A percentile compares a stretch with the other conserved stretches of the same genome.
Evolutionary conservation across 805 yeast species (phyloP).

Genomic region (Metschnikowia noctiluminum): DNA sequence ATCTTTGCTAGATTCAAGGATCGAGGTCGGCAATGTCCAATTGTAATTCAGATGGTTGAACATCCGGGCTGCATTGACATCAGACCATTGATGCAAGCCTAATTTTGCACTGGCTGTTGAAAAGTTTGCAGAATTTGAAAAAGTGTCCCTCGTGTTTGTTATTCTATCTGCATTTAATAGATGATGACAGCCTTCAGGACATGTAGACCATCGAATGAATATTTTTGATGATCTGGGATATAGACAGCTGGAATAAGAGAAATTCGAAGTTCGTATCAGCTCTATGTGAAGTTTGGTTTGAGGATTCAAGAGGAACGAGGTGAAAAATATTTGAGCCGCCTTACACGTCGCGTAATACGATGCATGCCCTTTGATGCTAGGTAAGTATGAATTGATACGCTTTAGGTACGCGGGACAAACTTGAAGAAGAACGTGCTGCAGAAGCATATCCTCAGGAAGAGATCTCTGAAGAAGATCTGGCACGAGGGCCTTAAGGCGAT

Average conservation of each 20-base stretch:
- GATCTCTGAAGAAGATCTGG: conserved; percentile 49
- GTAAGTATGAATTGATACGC: conserved; percentile 46
- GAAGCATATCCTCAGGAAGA: conserved; percentile 43
- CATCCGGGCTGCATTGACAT: conserved; percentile 26
- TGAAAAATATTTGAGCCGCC: conserved; percentile 51
- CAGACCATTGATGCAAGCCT: conserved; percentile 42
- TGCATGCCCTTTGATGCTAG: conserved; percentile 52
- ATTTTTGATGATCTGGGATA: conserved; percentile 47
- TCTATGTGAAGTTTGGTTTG: conserved; percentile 52
- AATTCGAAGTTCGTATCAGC: conserved; percentile 33
- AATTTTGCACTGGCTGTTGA: conserved; percentile 38
- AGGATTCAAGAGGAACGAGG: conserved; percentile 55
- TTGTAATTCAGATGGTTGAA: conserved; percentile 10
- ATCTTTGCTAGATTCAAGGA: conserved; percentile 30
- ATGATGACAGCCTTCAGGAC: conserved; percentile 51
- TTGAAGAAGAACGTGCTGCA: conserved; percentile 48
- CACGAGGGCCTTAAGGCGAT: conserved; percentile 43
- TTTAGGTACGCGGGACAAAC: conserved; percentile 52
- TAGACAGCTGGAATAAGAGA: conserved; percentile 28
- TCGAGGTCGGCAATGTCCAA: conserved; percentile 22
- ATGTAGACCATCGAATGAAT: conserved; percentile 55
- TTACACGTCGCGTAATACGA: conserved; percentile 57
- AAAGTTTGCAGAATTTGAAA: background rate
- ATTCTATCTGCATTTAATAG: conserved; percentile 16
- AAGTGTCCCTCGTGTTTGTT: too few species aligned